Percentiles rank a stretch among this genome's conserved stretches.
These are phyloP conservation scores for Hygrophorus pudorinus DNA, from an alignment of 768 basidiomycete genomes.

Conservation along the genomic window DNA sequence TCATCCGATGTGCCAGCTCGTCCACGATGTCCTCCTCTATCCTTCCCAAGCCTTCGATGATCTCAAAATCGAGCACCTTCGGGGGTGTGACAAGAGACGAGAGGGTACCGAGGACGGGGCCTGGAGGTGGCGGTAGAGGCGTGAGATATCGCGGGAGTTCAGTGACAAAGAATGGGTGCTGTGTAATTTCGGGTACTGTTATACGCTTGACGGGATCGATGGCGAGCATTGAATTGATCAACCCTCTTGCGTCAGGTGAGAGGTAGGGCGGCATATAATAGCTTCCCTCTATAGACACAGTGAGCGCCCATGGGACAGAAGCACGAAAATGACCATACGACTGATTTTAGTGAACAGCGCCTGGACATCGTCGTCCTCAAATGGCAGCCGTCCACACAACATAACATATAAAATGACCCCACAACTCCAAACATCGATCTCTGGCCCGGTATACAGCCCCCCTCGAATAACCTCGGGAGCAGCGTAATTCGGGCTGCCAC, in stretches of 20 bases:
- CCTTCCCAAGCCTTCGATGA: slow-evolving; percentile 85
- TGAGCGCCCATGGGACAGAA: slow-evolving; percentile 4
- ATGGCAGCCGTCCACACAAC: slow-evolving; percentile 90
- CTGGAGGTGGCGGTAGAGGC: slow-evolving; percentile 68
- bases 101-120: slow-evolving; percentile 67
- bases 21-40: slow-evolving; percentile 90
- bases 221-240: slow-evolving; percentile 84
- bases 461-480: slow-evolving; percentile 97
- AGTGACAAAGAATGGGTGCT: slow-evolving; percentile 83
- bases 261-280: slow-evolving; percentile 82
- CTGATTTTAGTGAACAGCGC: slow-evolving; percentile 90
- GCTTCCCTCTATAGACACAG: slow-evolving; percentile 52
- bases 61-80: slow-evolving; percentile 66
- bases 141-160: slow-evolving; percentile 83
- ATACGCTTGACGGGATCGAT: slow-evolving; percentile 94
- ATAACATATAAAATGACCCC: slow-evolving; percentile 99
- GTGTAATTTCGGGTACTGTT: slow-evolving; percentile 83
- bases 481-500: slow-evolving; percentile 97
- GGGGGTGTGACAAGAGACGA: slow-evolving; percentile 62
- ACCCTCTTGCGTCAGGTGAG: slow-evolving; percentile 61
- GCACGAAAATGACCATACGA: slow-evolving; percentile 34
- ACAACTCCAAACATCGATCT: slow-evolving; percentile 98
- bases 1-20: slow-evolving; percentile 63
- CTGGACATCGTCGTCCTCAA: slow-evolving; percentile 96
- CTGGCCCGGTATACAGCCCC: slow-evolving; percentile 91